These are phyloP conservation scores for Tremellales sp. DNA, from an alignment of 1,284 basidiomycete species.

Conservation along the genomic window DNA sequence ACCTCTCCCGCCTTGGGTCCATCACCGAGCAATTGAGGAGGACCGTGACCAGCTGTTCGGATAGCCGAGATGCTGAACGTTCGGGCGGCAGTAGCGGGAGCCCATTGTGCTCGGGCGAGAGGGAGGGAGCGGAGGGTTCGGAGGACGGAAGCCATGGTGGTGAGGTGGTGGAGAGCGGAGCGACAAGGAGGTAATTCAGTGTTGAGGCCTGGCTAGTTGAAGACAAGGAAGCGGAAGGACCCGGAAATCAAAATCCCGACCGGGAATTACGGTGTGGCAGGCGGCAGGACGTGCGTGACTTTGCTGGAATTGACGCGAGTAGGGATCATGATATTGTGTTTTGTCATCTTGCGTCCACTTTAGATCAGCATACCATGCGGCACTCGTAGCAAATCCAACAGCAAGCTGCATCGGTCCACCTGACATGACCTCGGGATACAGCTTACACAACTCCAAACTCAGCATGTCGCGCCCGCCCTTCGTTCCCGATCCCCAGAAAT, in stretches of 20 bases:
- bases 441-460: background rate
- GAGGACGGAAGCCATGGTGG: constrained; percentile 36
- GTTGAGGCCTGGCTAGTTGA: constrained; percentile 5
- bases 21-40: constrained; percentile 39
- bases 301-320: too few species aligned
- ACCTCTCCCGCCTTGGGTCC: constrained; percentile 44
- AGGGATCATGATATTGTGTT: too few species aligned
- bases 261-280: background rate
- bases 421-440: too few species aligned
- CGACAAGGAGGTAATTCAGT: background rate
- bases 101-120: constrained; percentile 10
- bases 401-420: too few species aligned
- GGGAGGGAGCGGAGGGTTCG: constrained; percentile 34
- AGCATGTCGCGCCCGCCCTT: constrained; percentile 19
- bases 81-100: constrained; percentile 14
- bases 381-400: too few species aligned
- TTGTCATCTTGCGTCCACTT: too few species aligned
- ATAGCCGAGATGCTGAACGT: constrained; percentile 42
- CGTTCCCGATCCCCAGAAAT: constrained; percentile 33
- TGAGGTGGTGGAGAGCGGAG: constrained; percentile 5
- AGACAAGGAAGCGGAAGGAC: constrained; percentile 6
- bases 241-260: background rate
- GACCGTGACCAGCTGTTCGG: constrained; percentile 29
- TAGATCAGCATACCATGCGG: too few species aligned
- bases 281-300: background rate